phyloP scores from a whole-genome alignment of 1,139 yeast genomes.

The Arxiozyma slooffiae region DNA sequence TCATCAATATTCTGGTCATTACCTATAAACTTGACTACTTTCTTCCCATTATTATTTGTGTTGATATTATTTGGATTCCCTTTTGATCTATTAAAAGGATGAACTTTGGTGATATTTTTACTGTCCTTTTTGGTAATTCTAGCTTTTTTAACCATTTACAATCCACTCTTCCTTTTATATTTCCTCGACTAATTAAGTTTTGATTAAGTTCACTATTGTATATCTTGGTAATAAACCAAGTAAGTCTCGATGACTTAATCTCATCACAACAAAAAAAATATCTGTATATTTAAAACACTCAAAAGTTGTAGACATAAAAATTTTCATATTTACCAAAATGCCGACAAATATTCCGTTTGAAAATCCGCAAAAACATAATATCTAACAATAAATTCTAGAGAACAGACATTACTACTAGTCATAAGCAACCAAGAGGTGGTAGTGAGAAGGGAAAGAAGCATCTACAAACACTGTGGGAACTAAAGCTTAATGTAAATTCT shows the following conservation, averaged over 20 bases:
- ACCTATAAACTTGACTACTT: slow-evolving; percentile 1
- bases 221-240: too few species aligned
- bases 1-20: slow-evolving; percentile 9
- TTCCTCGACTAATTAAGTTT: background rate
- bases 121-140: background rate
- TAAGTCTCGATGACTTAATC: background rate
- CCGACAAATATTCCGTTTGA: too few species aligned
- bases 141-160: background rate
- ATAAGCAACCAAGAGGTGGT: background rate
- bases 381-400: background rate
- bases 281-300: background rate
- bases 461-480: background rate
- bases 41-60: slow-evolving; percentile 1
- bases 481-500: too few species aligned
- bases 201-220: too few species aligned
- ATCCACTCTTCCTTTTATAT: background rate
- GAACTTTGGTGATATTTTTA: background rate
- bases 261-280: background rate
- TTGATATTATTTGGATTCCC: background rate
- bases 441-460: background rate
- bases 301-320: too few species aligned
- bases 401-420: background rate
- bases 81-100: slow-evolving; percentile 1
- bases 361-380: background rate
- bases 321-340: background rate